A percentile compares a stretch with the other conserved stretches of the same genome.
These are phyloP conservation scores for Cucumis melo DNA, from an alignment of 306 rosid species.

Conservation along the genomic window DNA sequence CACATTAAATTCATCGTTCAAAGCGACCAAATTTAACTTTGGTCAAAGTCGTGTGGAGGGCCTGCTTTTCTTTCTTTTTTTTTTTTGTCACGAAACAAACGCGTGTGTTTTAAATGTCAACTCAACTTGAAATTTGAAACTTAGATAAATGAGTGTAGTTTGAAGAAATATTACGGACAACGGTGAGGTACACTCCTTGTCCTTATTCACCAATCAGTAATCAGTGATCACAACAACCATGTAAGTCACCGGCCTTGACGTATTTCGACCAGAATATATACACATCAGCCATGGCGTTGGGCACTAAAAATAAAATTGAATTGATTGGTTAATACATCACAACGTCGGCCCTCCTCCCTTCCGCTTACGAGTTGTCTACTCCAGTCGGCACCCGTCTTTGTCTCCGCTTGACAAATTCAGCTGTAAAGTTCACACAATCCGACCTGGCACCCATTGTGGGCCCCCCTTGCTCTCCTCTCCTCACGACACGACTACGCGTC, in stretches of 20 bases:
- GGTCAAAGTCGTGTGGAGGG: background rate
- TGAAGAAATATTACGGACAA: background rate
- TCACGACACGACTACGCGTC: constrained; percentile 22
- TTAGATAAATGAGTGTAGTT: background rate
- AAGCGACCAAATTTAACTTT: background rate
- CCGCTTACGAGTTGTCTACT: constrained; percentile 6
- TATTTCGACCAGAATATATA: background rate
- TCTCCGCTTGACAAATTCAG: constrained; percentile 19
- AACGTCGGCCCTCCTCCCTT: background rate
- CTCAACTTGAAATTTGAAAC: too few species aligned
- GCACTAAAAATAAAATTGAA: too few species aligned
- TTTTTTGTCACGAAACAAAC: background rate
- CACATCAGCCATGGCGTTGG: background rate
- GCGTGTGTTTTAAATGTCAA: background rate
- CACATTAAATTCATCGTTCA: background rate
- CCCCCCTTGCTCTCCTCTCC: constrained; percentile 30
- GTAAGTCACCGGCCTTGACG: background rate
- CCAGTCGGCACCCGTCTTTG: constrained; percentile 47
- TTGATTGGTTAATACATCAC: background rate
- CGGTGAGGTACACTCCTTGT: background rate
- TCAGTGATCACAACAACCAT: too few species aligned
- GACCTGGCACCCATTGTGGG: constrained; percentile 24
- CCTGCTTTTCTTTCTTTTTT: too few species aligned
- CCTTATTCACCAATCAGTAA: background rate
- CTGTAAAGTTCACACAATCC: constrained; percentile 16